Evolutionary conservation across 2,329 filamentous ascomycete species (phyloP), one percentile per base, ranked within the genome.

Genomic region (Aschersonia sp.): DNA sequence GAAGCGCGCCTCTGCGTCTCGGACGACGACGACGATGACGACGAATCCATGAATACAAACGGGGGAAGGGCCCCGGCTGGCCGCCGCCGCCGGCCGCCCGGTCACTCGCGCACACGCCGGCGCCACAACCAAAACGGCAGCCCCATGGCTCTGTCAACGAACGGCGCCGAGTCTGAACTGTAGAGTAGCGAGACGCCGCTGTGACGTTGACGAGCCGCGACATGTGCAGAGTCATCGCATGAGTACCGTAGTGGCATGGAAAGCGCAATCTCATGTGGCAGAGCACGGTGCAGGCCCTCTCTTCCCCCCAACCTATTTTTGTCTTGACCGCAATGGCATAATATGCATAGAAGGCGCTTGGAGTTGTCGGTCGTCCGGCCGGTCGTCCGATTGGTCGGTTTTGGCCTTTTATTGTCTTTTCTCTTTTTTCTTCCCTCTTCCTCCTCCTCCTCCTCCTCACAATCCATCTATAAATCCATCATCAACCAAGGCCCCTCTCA

Each of bases 1-100:
- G 92, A 98, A 67, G 72, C 76, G n/a, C 68, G 72, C 9, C 63
- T 67, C 6, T 78, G 71, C 54, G 71, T 68, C 52, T 68, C 67
- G 2, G 75, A 79, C 43, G 71, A 68, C 30, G 76, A 81, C 14
- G 76, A 81, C 14, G 76, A 81, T n/a, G 73, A 77, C 14, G 76
- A 79, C 12, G 76, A 72, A 49, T 66, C 60, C 47, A 69, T 68
- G 61, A 70, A 66, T 51, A 57, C 65, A 31, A 71, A 67, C 49
- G 64, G 67, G 45, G 59, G 68, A 41, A 59, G 64, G 30, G 59
- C 63, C 22, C 12, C 35, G 8, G 12, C 12, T 8, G 35, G 35
- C 35, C 60, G 66, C 43, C 67, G 70, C 47, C 65, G 71, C 49
- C 69, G 70, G 30, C 66, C 67, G 6, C 63, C 65, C 9, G 69